Percentiles rank a stretch among this genome's conserved stretches.
These are phyloP conservation scores for Microsporum ferrugineum DNA, from an alignment of 2,329 filamentous ascomycete species.

Conservation along the genomic window DNA sequence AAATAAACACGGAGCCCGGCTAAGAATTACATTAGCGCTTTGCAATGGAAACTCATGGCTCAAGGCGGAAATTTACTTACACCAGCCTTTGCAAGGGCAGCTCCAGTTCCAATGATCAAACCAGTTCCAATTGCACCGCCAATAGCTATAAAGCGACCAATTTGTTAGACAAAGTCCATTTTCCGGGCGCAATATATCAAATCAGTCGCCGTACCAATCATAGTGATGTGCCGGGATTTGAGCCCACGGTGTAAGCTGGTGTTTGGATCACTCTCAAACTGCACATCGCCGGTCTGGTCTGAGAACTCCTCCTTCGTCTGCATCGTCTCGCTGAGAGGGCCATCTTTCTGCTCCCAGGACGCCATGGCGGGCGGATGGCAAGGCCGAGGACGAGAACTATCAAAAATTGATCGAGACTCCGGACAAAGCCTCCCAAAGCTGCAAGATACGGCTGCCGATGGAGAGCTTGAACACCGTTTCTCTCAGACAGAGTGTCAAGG, in stretches of 20 bases:
- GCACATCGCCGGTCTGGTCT: slow-evolving; percentile 3
- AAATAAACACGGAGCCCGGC: slow-evolving; percentile 34
- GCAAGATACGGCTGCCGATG: background rate
- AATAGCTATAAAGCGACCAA: slow-evolving; percentile 27
- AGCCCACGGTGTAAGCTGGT: slow-evolving; percentile 33
- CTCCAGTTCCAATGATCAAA: slow-evolving; percentile 44
- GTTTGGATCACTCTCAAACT: slow-evolving; percentile 16
- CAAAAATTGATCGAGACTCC: slow-evolving; percentile 7
- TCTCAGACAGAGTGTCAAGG: background rate
- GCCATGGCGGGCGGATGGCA: slow-evolving; percentile 13
- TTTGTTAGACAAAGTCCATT: background rate
- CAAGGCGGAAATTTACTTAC: slow-evolving; percentile 19
- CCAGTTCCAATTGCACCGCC: slow-evolving; percentile 49
- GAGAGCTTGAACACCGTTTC: background rate
- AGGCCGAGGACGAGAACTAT: background rate
- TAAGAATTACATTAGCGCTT: slow-evolving; percentile 14
- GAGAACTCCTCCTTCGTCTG: slow-evolving; percentile 11
- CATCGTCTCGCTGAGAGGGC: slow-evolving; percentile 8
- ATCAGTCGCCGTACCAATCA: slow-evolving; percentile 41
- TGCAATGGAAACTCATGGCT: background rate
- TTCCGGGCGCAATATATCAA: slow-evolving; percentile 21
- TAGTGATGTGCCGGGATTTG: slow-evolving; percentile 46
- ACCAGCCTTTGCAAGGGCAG: slow-evolving; percentile 34
- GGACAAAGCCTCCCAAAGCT: background rate
- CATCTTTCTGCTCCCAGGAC: slow-evolving; percentile 10